These are phyloP conservation scores for Metschnikowia vanudenii DNA, from an alignment of 805 yeast genomes.

Conservation along the genomic window DNA sequence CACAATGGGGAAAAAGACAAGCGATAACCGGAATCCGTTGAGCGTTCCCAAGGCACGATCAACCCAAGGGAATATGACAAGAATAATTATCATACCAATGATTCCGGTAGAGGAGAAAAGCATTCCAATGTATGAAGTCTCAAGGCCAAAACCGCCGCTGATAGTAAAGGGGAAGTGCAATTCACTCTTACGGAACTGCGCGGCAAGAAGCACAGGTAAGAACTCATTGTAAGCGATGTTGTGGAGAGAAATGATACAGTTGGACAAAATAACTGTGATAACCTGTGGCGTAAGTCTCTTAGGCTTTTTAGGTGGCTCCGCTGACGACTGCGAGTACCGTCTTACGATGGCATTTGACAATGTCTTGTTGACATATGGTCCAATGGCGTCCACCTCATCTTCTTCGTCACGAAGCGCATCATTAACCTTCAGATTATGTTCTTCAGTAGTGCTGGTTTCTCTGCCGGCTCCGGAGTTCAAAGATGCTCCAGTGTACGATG, in stretches of 20 bases:
- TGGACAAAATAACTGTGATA: conserved; percentile 31
- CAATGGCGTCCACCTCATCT: conserved; percentile 10
- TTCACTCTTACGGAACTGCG: conserved; percentile 25
- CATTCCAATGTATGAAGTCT: conserved; percentile 33
- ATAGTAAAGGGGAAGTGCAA: conserved; percentile 36
- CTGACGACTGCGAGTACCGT: conserved; percentile 17
- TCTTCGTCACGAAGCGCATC: conserved; percentile 2
- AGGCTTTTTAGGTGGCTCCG: background rate
- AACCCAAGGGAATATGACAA: conserved; percentile 32
- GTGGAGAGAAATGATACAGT: conserved; percentile 36
- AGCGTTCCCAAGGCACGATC: conserved; percentile 34
- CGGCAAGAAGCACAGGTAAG: conserved; percentile 38
- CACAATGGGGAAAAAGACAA: conserved; percentile 32
- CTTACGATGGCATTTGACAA: conserved; percentile 17
- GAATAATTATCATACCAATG: conserved; percentile 33
- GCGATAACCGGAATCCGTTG: conserved; percentile 31
- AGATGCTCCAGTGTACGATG: conserved; percentile 1
- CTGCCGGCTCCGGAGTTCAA: background rate
- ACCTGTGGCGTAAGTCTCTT: conserved; percentile 31
- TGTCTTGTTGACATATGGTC: conserved; percentile 8
- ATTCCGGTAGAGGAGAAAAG: conserved; percentile 38
- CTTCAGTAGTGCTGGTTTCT: background rate
- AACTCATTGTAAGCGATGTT: conserved; percentile 34
- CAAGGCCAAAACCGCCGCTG: conserved; percentile 38
- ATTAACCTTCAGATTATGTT: background rate